A percentile compares a stretch with the other conserved stretches of the same genome.
Evolutionary conservation across 164 flowering plant species (phyloP).

Genomic region (Umbilicus rupestris): DNA sequence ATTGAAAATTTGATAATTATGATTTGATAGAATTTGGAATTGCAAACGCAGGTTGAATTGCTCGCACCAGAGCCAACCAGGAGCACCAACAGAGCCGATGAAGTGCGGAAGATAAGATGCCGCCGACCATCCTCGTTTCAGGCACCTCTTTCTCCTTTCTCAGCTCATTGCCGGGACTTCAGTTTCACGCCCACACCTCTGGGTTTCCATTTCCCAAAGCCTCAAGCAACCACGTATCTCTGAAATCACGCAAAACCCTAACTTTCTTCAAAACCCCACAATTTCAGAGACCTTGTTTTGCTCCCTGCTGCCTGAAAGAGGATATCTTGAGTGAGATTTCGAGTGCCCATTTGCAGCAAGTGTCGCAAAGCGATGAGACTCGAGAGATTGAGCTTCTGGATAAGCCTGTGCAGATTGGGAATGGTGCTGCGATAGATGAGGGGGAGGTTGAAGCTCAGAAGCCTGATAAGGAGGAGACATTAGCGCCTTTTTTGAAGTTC

Average conservation of each 20-base stretch:
- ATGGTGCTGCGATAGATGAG: slow-evolving; percentile 23
- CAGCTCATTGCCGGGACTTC: background rate
- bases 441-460: slow-evolving; percentile 14
- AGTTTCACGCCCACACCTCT: background rate
- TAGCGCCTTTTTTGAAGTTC: slow-evolving; percentile 78
- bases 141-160: background rate
- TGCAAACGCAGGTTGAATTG: background rate
- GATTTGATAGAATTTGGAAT: background rate
- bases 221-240: background rate
- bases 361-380: slow-evolving; percentile 19
- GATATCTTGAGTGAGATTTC: slow-evolving; percentile 25
- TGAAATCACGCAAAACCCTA: background rate
- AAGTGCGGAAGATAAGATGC: slow-evolving; percentile 5
- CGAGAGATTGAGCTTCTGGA: slow-evolving; percentile 37
- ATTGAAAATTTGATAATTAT: background rate
- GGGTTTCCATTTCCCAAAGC: background rate
- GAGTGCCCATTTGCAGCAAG: slow-evolving; percentile 26
- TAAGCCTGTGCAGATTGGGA: slow-evolving; percentile 38
- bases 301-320: slow-evolving; percentile 23
- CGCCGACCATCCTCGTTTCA: background rate
- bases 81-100: background rate
- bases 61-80: too few relatives aligned
- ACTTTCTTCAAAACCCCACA: background rate
- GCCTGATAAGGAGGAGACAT: slow-evolving; percentile 37
- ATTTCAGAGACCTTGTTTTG: background rate